A percentile compares a stretch with the other conserved stretches of the same genome.
Conservation (phyloP, 2,329 filamentous ascomycete species). For the Helminthosporium solani region DNA sequence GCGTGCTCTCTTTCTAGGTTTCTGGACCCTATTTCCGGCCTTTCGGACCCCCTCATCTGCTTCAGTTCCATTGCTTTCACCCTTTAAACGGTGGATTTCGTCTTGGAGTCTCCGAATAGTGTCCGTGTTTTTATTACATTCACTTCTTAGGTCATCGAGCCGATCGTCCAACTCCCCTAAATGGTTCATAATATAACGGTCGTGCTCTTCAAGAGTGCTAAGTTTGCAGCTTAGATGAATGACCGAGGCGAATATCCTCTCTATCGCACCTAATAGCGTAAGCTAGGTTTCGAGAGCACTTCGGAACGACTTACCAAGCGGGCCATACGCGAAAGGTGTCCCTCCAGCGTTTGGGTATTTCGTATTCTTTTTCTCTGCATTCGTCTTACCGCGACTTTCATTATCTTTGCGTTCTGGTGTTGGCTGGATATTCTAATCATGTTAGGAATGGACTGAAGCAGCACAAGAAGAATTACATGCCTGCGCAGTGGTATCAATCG, state of each 20-base stretch:
- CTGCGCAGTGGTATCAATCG: slow-evolving; percentile 6
- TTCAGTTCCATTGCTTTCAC: slow-evolving; percentile 8
- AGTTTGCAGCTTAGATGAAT: slow-evolving; percentile 9
- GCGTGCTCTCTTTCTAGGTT: slow-evolving; percentile 10
- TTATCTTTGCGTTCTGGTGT: slow-evolving; percentile 10
- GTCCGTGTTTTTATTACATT: slow-evolving; percentile 11
- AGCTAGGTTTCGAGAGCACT: slow-evolving; percentile 11
- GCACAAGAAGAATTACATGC: slow-evolving; percentile 10
- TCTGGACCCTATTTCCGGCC: slow-evolving; percentile 4
- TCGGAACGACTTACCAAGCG: slow-evolving; percentile 9
- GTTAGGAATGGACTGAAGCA: slow-evolving; percentile 11
- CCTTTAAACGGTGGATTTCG: slow-evolving; percentile 5
- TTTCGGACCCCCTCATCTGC: neutral
- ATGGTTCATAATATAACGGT: slow-evolving; percentile 10
- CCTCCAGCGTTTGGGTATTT: slow-evolving; percentile 8
- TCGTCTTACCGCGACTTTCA: slow-evolving; percentile 10
- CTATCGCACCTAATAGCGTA: slow-evolving; percentile 9
- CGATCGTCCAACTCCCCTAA: slow-evolving; percentile 8
- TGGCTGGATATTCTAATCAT: slow-evolving; percentile 11
- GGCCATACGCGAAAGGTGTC: slow-evolving; percentile 6
- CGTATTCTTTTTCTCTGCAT: slow-evolving; percentile 10
- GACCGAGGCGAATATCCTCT: slow-evolving; percentile 6
- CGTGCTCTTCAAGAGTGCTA: slow-evolving; percentile 5
- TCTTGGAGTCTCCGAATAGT: slow-evolving; percentile 10
- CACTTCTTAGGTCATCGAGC: slow-evolving; percentile 9